A percentile compares a stretch with the other conserved stretches of the same genome.
Evolutionary conservation across 2,329 filamentous ascomycete species (phyloP).

Genomic region (Thyridium curvatum): DNA sequence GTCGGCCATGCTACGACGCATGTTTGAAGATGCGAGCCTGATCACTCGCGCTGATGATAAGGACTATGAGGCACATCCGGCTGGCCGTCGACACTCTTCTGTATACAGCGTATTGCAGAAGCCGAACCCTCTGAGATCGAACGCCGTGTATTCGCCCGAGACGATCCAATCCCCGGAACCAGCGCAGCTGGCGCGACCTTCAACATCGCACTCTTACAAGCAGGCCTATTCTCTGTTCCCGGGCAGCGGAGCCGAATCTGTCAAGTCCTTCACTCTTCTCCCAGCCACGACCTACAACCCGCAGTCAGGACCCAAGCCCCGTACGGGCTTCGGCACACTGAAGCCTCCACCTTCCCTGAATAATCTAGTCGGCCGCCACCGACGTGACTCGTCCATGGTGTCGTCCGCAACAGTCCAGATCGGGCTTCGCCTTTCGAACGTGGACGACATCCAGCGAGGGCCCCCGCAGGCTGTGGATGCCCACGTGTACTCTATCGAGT

Average conservation of each 20-base stretch:
- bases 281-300: conserved; percentile 42
- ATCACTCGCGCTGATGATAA: conserved; percentile 19
- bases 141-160: conserved; percentile 17
- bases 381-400: conserved; percentile 53
- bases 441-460: conserved; percentile 38
- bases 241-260: conserved; percentile 16
- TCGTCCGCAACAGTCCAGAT: conserved; percentile 68
- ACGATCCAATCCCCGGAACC: conserved; percentile 18
- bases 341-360: conserved; percentile 37
- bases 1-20: conserved; percentile 20
- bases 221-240: conserved; percentile 35
- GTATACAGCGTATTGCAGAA: conserved; percentile 5
- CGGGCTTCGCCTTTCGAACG: conserved; percentile 59
- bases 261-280: conserved; percentile 29
- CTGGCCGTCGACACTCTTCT: conserved; percentile 9
- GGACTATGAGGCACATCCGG: conserved; percentile 21
- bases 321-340: conserved; percentile 19
- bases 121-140: conserved; percentile 26
- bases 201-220: conserved; percentile 23
- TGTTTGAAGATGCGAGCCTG: conserved; percentile 27
- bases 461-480: conserved; percentile 20
- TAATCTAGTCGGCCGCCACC: conserved; percentile 37
- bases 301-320: conserved; percentile 2
- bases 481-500: conserved; percentile 28
- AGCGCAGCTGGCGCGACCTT: conserved; percentile 18